Evolutionary conservation across 371 early-diverging fungal species (phyloP).

Genomic region (Saksenaea oblongispora): DNA sequence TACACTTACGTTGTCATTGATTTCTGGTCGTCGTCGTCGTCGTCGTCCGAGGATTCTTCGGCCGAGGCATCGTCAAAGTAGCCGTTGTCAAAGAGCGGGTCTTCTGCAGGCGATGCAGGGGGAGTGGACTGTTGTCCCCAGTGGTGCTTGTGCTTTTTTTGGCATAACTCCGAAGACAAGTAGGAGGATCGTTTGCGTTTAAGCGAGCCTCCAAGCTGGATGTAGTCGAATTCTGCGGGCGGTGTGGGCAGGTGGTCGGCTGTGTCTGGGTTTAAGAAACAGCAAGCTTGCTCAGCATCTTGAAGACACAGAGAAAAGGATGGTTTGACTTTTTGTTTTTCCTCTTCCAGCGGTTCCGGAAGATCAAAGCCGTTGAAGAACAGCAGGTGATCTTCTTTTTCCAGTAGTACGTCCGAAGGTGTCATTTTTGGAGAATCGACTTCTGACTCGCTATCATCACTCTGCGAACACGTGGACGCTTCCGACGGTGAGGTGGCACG

Average conservation of each 20-base stretch:
- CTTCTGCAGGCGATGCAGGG: conserved; percentile 21
- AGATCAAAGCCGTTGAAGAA: conserved; percentile 29
- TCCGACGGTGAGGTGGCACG: conserved; percentile 5
- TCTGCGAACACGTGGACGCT: conserved; percentile 9
- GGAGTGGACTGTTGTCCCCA: conserved; percentile 8
- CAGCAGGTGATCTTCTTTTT: conserved; percentile 22
- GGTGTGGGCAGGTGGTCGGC: conserved; percentile 26
- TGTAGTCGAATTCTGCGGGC: conserved; percentile 18
- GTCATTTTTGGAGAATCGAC: conserved; percentile 15
- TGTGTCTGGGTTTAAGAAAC: background rate
- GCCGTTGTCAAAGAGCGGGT: conserved; percentile 5
- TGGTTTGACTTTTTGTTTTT: conserved; percentile 2
- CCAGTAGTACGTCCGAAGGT: conserved; percentile 30
- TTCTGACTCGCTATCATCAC: conserved; percentile 16
- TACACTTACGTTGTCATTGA: background rate
- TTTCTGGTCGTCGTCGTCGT: conserved; percentile 12
- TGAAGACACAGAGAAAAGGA: background rate
- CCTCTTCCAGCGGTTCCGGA: background rate
- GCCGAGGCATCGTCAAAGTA: conserved; percentile 24
- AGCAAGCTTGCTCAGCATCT: background rate
- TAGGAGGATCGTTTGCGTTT: conserved; percentile 5
- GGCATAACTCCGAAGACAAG: background rate
- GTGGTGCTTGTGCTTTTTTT: conserved; percentile 9
- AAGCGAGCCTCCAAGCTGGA: conserved; percentile 11
- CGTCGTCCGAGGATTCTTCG: conserved; percentile 23